Conservation (phyloP, 495 filamentous ascomycete genomes). For the Massariosphaeria phaeospora region DNA sequence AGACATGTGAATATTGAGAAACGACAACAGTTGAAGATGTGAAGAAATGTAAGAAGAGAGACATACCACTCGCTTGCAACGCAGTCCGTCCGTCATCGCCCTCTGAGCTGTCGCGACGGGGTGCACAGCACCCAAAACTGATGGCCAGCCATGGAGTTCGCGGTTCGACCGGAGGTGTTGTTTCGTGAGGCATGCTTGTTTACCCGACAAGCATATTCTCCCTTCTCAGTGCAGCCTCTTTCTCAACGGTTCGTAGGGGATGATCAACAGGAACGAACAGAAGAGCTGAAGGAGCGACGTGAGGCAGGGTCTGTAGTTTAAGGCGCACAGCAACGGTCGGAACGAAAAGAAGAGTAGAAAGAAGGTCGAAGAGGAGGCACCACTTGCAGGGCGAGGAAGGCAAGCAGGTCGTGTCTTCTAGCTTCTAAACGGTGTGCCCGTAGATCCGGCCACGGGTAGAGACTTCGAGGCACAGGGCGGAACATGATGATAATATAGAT, state of each 20-base stretch:
- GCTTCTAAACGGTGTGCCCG: no score
- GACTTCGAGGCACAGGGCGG: not conserved
- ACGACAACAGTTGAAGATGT: not conserved
- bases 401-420: slow-evolving; percentile 2
- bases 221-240: not conserved
- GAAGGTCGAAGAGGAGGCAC: not conserved
- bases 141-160: slow-evolving; percentile 34
- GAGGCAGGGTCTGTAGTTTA: slow-evolving; percentile 2
- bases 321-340: not conserved
- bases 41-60: not conserved
- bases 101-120: slow-evolving; percentile 15
- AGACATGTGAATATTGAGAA: slow-evolving; percentile 8
- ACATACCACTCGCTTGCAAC: slow-evolving; percentile 19
- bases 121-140: slow-evolving; percentile 35
- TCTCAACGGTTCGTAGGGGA: slow-evolving; percentile 4
- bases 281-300: not conserved
- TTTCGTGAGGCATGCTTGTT: slow-evolving; percentile 7
- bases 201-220: slow-evolving; percentile 16
- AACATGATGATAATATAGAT: slow-evolving; percentile 19
- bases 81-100: slow-evolving; percentile 5
- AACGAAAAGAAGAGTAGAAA: slow-evolving; percentile 2
- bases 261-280: slow-evolving; percentile 7
- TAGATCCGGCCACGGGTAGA: slow-evolving; percentile 17
- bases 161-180: slow-evolving; percentile 9
- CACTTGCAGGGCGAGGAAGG: slow-evolving; percentile 1